Evolutionary conservation across 768 basidiomycete genomes (phyloP).

Genomic region (Xerocomellus amylosporus): DNA sequence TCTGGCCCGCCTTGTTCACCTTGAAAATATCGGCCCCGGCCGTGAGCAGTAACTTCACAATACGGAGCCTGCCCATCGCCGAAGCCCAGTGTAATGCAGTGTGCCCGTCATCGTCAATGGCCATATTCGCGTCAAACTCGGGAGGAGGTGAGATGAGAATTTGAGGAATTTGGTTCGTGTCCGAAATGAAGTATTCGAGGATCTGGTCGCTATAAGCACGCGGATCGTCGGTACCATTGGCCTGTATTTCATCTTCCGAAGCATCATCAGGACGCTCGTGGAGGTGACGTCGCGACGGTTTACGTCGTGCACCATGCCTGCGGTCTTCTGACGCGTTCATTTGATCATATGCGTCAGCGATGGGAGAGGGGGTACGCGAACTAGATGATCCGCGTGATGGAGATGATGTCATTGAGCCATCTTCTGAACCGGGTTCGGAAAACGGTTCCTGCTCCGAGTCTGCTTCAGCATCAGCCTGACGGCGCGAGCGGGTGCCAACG

Average conservation of each 20-base stretch:
- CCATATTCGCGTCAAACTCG: conserved; percentile 93
- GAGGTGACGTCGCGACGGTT: conserved; percentile 45
- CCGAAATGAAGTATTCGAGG: conserved; percentile 97
- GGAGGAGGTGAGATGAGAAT: conserved; percentile 83
- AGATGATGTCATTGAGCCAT: conserved; percentile 87
- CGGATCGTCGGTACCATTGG: conserved; percentile 51
- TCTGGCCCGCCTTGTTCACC: conserved; percentile 95
- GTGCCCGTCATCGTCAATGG: conserved; percentile 97
- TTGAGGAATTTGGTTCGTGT: conserved; percentile 86
- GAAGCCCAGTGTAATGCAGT: conserved; percentile 98
- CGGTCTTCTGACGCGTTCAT: conserved; percentile 20
- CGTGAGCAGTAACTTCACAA: conserved; percentile 90
- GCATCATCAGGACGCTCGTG: conserved; percentile 46
- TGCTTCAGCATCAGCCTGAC: conserved; percentile 48
- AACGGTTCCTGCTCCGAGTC: conserved; percentile 62
- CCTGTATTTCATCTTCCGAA: conserved; percentile 43
- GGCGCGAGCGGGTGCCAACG: conserved; percentile 58
- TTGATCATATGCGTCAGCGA: conserved; percentile 46
- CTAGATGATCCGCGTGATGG: conserved; percentile 82
- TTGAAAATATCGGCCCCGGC: conserved; percentile 97
- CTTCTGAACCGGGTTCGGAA: conserved; percentile 76
- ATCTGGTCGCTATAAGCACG: conserved; percentile 92
- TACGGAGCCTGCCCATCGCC: conserved; percentile 96
- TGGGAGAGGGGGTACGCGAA: conserved; percentile 92
- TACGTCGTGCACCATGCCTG: conserved; percentile 42